Percentiles rank a stretch among this genome's conserved stretches.
Evolutionary conservation across 352 stramenopile species (phyloP).

Genomic region (Phytopythium kandeliae): DNA sequence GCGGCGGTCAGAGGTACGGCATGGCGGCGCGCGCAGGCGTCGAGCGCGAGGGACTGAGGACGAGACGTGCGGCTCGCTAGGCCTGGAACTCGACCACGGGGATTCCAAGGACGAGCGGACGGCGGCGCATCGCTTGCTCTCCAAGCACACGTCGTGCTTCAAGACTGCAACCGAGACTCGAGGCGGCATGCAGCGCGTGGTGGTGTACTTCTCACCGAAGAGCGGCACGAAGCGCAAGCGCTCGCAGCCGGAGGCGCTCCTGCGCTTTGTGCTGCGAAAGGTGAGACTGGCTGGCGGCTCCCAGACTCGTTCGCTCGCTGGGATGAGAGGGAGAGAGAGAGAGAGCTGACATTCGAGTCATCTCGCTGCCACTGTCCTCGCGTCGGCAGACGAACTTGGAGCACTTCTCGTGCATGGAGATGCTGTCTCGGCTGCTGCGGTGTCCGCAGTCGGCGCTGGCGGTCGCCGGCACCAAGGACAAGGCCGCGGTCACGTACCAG

Average conservation of each 20-base stretch:
- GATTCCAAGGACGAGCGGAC: conserved; percentile 62
- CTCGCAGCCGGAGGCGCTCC: conserved; percentile 28
- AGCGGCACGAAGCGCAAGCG: conserved; percentile 72
- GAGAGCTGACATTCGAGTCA: too few species aligned
- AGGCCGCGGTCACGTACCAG: conserved; percentile 63
- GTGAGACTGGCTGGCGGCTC: conserved; percentile 12
- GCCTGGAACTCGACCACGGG: conserved; percentile 49
- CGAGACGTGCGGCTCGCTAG: conserved; percentile 1
- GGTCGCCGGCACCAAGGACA: conserved; percentile 75
- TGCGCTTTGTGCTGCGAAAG: conserved; percentile 69
- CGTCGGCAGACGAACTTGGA: conserved; percentile 50
- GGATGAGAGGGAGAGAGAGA: too few species aligned
- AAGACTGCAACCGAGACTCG: conserved; percentile 61
- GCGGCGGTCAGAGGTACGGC: conserved; percentile 29
- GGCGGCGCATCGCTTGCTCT: conserved; percentile 54
- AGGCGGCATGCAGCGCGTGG: conserved; percentile 31
- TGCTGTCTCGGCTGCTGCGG: conserved; percentile 32
- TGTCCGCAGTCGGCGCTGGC: conserved; percentile 47
- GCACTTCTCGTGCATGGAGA: conserved; percentile 69
- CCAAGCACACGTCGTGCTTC: conserved; percentile 45
- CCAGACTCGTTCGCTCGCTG: neutral
- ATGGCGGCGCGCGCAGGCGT: neutral
- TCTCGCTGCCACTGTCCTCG: too few species aligned
- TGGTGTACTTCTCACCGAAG: conserved; percentile 58
- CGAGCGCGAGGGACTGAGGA: neutral